A percentile compares a stretch with the other conserved stretches of the same genome.
Conservation (phyloP, 345 rosid genomes). For the Anacardium occidentale region DNA sequence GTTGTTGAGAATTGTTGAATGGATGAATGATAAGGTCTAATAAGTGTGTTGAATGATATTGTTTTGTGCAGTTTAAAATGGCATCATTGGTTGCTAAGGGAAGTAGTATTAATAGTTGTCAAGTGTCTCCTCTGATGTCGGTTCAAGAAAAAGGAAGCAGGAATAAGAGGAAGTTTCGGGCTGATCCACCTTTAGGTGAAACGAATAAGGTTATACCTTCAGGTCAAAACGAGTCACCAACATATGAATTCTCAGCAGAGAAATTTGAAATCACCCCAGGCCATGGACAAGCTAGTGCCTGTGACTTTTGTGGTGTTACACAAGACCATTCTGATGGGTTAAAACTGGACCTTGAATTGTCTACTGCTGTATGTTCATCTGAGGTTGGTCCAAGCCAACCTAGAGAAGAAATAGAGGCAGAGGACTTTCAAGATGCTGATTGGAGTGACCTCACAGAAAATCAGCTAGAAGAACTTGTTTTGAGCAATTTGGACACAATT, state of each 20-base stretch:
- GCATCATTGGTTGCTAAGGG: slow-evolving; percentile 60
- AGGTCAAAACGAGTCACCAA: slow-evolving; percentile 37
- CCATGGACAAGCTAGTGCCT: slow-evolving; percentile 40
- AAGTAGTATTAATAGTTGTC: slow-evolving; percentile 38
- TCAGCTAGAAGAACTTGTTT: slow-evolving; percentile 70
- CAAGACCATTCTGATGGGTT: slow-evolving; percentile 50
- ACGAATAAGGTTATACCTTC: slow-evolving; percentile 32
- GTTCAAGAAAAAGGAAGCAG: slow-evolving; percentile 81
- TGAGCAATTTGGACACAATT: slow-evolving; percentile 59
- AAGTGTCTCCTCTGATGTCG: slow-evolving; percentile 43
- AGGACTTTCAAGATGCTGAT: slow-evolving; percentile 60
- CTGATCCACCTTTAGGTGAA: slow-evolving; percentile 71
- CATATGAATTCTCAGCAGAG: slow-evolving; percentile 70
- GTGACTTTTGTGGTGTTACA: slow-evolving; percentile 47
- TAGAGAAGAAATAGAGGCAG: slow-evolving; percentile 47
- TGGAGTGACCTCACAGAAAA: slow-evolving; percentile 82
- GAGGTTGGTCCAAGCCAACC: slow-evolving; percentile 47
- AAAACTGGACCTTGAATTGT: slow-evolving; percentile 60
- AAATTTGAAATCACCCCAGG: slow-evolving; percentile 44
- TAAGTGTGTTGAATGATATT: slow-evolving; percentile 6
- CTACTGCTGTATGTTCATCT: slow-evolving; percentile 33
- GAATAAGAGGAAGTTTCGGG: slow-evolving; percentile 82
- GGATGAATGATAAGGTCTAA: slow-evolving; percentile 16
- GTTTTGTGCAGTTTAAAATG: slow-evolving; percentile 52
- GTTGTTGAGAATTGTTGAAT: slow-evolving; percentile 17